Percentiles rank a stretch among this genome's conserved stretches.
These are phyloP conservation scores for Rhizophora apiculata DNA, from an alignment of 345 rosid genomes.

Conservation along the genomic window DNA sequence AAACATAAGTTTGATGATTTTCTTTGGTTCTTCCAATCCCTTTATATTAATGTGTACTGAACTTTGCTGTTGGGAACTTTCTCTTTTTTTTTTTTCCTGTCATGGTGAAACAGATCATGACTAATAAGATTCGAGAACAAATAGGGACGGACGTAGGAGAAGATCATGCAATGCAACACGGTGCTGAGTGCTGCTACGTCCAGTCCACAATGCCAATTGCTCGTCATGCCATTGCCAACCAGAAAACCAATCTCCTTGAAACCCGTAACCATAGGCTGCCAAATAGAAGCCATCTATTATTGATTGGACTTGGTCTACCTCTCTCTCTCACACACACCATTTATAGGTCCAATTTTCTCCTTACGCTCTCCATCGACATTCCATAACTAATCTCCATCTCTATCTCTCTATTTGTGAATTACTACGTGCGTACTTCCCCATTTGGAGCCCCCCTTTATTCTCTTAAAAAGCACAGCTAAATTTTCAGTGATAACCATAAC, in stretches of 20 bases:
- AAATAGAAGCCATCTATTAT: not conserved
- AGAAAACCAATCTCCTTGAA: slow-evolving; percentile 15
- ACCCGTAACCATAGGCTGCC: slow-evolving; percentile 2
- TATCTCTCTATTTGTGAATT: not conserved
- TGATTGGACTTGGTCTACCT: slow-evolving; percentile 15
- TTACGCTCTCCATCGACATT: not conserved
- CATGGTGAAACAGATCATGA: no score
- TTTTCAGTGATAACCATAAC: no score
- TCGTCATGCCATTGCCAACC: not conserved
- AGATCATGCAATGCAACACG: no score
- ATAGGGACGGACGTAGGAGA: no score
- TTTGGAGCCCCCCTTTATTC: not conserved
- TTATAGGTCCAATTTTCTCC: not conserved
- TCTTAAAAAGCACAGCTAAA: not conserved
- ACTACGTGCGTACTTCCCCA: not conserved
- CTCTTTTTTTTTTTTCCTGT: no score
- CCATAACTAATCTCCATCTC: not conserved
- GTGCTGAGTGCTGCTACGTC: no score
- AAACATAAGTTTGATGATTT: no score
- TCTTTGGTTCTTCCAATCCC: no score
- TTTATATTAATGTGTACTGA: no score
- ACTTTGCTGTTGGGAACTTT: no score
- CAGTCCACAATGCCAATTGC: no score
- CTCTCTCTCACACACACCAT: not conserved
- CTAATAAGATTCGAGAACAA: no score